A percentile compares a stretch with the other conserved stretches of the same genome.
Evolutionary conservation across 352 stramenopile species (phyloP).

Genomic region (Aphanomyces euteiches): DNA sequence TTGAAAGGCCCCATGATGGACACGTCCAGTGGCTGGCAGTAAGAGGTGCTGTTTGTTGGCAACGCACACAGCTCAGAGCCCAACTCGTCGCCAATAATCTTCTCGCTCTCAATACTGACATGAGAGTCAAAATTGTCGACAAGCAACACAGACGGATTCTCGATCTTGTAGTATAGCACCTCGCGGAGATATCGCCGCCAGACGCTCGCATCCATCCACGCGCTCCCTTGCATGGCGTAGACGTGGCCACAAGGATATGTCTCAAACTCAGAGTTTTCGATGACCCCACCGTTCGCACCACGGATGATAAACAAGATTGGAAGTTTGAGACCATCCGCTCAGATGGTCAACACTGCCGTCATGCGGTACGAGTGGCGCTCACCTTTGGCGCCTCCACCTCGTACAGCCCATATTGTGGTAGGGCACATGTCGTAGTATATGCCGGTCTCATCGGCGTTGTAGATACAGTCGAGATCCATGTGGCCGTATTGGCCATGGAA

Average conservation of each 20-base stretch:
- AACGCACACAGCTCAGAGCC: conserved; percentile 20
- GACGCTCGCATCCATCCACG: conserved; percentile 30
- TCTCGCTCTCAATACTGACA: conserved; percentile 7
- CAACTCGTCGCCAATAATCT: not conserved
- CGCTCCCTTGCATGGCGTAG: conserved; percentile 34
- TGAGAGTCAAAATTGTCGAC: conserved; percentile 35
- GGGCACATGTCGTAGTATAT: conserved; percentile 31
- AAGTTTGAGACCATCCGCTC: conserved; percentile 33
- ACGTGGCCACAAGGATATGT: conserved; percentile 29
- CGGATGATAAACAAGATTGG: conserved; percentile 34
- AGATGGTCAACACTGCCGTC: conserved; percentile 28
- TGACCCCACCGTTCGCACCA: conserved; percentile 18
- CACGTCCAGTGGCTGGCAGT: conserved; percentile 30
- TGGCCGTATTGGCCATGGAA: not conserved
- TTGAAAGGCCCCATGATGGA: conserved; percentile 32
- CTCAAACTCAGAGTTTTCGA: conserved; percentile 28
- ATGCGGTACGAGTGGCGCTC: conserved; percentile 31
- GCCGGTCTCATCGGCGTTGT: conserved; percentile 32
- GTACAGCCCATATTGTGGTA: conserved; percentile 9
- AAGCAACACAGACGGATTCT: conserved; percentile 28
- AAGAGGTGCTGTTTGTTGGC: conserved; percentile 26
- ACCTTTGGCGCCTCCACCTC: conserved; percentile 13
- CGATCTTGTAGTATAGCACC: conserved; percentile 17
- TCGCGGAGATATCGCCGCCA: conserved; percentile 30
- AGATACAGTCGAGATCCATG: not conserved